A percentile compares a stretch with the other conserved stretches of the same genome.
Conservation (phyloP, 2,329 filamentous ascomycete species). For the Neonectria faginata region DNA sequence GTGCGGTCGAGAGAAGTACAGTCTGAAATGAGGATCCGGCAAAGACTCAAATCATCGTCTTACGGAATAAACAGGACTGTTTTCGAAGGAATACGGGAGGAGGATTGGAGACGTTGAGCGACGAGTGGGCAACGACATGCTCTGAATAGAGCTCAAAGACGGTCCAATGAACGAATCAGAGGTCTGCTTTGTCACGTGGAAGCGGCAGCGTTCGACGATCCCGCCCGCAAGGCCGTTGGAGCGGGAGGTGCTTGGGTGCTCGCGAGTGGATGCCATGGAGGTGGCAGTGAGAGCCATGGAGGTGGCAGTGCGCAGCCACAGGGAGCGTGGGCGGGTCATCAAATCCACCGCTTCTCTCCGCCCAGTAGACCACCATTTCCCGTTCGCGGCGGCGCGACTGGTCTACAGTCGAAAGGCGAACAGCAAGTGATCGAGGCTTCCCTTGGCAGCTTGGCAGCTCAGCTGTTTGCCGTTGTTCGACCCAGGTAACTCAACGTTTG, state of each 20-base stretch:
- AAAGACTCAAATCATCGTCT: background rate
- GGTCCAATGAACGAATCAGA: constrained; percentile 37
- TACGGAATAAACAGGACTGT: background rate
- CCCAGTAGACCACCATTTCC: constrained; percentile 32
- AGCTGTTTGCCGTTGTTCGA: background rate
- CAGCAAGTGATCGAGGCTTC: background rate
- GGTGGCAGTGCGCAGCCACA: constrained; percentile 36
- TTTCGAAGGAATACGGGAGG: constrained; percentile 10
- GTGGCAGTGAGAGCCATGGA: constrained; percentile 9
- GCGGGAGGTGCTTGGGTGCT: background rate
- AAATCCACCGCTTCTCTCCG: constrained; percentile 46
- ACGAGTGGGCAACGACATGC: constrained; percentile 16
- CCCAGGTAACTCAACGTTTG: background rate
- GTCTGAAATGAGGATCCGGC: background rate
- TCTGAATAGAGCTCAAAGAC: constrained; percentile 15
- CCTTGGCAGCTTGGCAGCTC: background rate
- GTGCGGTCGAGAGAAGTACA: background rate
- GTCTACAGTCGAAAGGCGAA: background rate
- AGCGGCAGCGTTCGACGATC: constrained; percentile 27
- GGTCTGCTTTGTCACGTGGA: constrained; percentile 38
- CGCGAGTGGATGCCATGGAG: background rate
- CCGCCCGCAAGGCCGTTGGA: background rate
- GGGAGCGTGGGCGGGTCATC: constrained; percentile 45
- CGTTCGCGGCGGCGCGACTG: constrained; percentile 11
- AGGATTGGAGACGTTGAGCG: constrained; percentile 23